These are phyloP conservation scores for Poa pratensis DNA, from an alignment of 176 grass and related monocot species.

Conservation along the genomic window DNA sequence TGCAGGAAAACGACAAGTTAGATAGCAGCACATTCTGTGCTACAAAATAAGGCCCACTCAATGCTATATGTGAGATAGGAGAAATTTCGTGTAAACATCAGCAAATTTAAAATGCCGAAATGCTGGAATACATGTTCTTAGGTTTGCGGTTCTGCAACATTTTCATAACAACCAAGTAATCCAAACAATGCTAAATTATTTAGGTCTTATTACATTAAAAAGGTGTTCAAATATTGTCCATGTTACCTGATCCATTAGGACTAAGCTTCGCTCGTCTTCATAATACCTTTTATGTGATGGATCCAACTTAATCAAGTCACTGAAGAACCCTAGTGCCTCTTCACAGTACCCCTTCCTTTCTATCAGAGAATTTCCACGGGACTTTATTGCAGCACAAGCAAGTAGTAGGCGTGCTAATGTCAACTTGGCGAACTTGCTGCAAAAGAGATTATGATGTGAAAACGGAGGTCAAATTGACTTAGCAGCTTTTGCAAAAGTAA, in stretches of 20 bases:
- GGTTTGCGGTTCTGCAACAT: neutral
- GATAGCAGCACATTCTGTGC: slow-evolving; percentile 9
- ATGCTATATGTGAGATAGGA: neutral
- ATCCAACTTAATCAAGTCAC: slow-evolving; percentile 77
- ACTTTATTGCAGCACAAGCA: slow-evolving; percentile 71
- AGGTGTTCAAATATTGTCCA: slow-evolving; percentile 29
- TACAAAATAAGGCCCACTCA: neutral
- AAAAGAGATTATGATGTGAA: slow-evolving; percentile 40
- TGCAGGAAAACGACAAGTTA: slow-evolving; percentile 51
- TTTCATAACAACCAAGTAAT: neutral
- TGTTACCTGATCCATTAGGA: slow-evolving; percentile 83
- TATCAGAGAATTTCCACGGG: slow-evolving; percentile 46
- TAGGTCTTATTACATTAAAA: slow-evolving; percentile 22
- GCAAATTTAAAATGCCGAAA: neutral
- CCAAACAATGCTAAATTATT: neutral
- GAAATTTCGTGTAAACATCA: slow-evolving; percentile 12
- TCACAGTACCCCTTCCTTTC: slow-evolving; percentile 65
- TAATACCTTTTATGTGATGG: slow-evolving; percentile 80
- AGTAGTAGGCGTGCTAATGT: slow-evolving; percentile 74
- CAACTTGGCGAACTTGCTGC: slow-evolving; percentile 91
- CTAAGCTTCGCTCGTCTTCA: slow-evolving; percentile 80
- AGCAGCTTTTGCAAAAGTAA: slow-evolving; percentile 23
- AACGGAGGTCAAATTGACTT: slow-evolving; percentile 32
- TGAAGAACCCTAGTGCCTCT: slow-evolving; percentile 68
- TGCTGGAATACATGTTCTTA: neutral